These are phyloP conservation scores for Mortierella sp. DNA, from an alignment of 371 early-diverging fungal genomes.

Conservation along the genomic window DNA sequence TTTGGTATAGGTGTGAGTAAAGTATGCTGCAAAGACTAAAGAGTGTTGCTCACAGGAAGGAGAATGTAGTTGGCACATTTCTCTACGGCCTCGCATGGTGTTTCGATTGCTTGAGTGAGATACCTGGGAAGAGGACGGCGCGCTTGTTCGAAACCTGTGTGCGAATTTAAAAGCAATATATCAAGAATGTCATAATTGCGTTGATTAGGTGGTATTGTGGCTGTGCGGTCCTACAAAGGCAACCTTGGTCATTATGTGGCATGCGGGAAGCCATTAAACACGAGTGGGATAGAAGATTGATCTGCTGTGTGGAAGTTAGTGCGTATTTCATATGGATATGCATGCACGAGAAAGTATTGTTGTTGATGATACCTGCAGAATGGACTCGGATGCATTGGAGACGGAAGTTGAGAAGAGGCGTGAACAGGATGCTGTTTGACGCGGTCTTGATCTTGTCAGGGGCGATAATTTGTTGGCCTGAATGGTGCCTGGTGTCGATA, in stretches of 20 bases:
- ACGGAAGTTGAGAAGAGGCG: not conserved
- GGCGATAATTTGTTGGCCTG: not conserved
- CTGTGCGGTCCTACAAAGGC: not conserved
- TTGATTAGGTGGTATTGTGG: not conserved
- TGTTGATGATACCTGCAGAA: not conserved
- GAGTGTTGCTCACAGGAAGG: not conserved
- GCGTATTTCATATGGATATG: not conserved
- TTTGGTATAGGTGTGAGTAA: not conserved
- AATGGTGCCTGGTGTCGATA: not conserved
- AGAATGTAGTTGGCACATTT: not conserved
- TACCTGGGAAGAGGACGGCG: slow-evolving; percentile 8
- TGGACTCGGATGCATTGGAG: not conserved
- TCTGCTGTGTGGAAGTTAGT: not conserved
- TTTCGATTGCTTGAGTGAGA: not conserved
- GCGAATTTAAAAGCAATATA: not conserved
- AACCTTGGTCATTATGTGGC: not conserved
- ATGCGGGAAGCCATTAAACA: not conserved
- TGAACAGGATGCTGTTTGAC: not conserved
- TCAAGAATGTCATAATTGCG: not conserved
- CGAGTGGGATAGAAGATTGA: not conserved
- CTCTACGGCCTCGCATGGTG: not conserved
- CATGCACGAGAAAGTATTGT: not conserved
- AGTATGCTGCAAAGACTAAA: no score
- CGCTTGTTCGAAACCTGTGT: slow-evolving; percentile 2
- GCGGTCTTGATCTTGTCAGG: slow-evolving; percentile 1